These are phyloP conservation scores for Pseudomassariella vexata DNA, from an alignment of 2,329 filamentous ascomycete species.

Conservation along the genomic window DNA sequence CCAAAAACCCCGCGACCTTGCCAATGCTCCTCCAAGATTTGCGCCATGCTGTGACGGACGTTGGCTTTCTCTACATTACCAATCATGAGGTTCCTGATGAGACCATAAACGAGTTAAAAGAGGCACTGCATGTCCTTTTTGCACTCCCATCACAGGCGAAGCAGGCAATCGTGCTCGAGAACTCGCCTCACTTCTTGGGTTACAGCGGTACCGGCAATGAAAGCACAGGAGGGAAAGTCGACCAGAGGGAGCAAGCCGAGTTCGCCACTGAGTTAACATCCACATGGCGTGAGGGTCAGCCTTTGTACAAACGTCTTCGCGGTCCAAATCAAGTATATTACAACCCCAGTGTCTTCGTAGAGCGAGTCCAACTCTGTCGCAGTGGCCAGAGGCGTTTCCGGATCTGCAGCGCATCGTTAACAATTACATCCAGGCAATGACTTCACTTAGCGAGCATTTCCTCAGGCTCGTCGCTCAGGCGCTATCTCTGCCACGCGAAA, in stretches of 20 bases:
- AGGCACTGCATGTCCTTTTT: slow-evolving; percentile 38
- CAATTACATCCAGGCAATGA: slow-evolving; percentile 45
- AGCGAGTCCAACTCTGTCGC: too few relatives aligned
- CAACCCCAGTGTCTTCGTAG: too few relatives aligned
- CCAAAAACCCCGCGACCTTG: slow-evolving; percentile 26
- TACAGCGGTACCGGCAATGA: slow-evolving; percentile 52
- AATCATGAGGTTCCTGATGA: slow-evolving; percentile 38
- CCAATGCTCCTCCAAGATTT: slow-evolving; percentile 34
- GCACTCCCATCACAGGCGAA: slow-evolving; percentile 31
- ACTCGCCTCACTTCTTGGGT: slow-evolving; percentile 56
- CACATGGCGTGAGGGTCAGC: slow-evolving; percentile 24
- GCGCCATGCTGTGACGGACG: slow-evolving; percentile 38
- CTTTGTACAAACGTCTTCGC: slow-evolving; percentile 36
- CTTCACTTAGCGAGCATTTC: slow-evolving; percentile 45
- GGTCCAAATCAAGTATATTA: slow-evolving; percentile 40
- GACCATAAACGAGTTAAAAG: slow-evolving; percentile 30
- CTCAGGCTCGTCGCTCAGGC: slow-evolving; percentile 51
- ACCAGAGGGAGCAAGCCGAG: slow-evolving; percentile 54
- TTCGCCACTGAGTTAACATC: slow-evolving; percentile 48
- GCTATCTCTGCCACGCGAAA: slow-evolving; percentile 39
- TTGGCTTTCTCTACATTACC: slow-evolving; percentile 48
- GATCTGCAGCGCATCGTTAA: slow-evolving; percentile 31
- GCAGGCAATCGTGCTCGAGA: slow-evolving; percentile 33
- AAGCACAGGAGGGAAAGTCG: slow-evolving; percentile 44
- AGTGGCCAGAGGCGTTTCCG: slow-evolving; percentile 36